phyloP scores from a whole-genome alignment of 1,284 basidiomycete species.

The Fistulinella cinereoalba region DNA sequence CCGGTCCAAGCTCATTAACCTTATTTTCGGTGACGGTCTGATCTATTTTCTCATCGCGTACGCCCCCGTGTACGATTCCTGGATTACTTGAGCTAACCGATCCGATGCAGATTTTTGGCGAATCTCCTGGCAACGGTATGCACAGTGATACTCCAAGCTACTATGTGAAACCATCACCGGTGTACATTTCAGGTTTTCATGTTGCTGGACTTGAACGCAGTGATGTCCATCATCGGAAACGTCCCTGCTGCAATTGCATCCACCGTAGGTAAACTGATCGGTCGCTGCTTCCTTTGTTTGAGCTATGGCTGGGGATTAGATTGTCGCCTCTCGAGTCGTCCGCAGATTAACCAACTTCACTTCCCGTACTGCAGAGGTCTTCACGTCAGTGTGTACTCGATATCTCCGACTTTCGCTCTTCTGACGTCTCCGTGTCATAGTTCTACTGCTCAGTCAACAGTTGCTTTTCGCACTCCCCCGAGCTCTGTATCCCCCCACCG shows the following conservation, averaged over 20 bases:
- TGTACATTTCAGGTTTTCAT: constrained; percentile 54
- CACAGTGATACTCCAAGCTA: neutral
- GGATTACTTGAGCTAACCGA: neutral
- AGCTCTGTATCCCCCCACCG: constrained; percentile 30
- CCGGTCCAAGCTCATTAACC: constrained; percentile 55
- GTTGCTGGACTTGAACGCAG: constrained; percentile 65
- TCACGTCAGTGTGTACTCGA: constrained; percentile 43
- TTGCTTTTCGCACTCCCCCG: constrained; percentile 37
- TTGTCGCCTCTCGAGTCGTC: constrained; percentile 68
- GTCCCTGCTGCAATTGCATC: constrained; percentile 69
- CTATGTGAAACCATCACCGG: neutral
- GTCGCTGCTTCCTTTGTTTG: fast-evolving
- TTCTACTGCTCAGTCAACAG: constrained; percentile 35
- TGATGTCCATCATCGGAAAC: constrained; percentile 74
- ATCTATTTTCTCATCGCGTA: constrained; percentile 74
- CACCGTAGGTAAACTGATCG: constrained; percentile 43
- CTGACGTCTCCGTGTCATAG: constrained; percentile 18
- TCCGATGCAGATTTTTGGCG: constrained; percentile 48
- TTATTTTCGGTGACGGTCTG: constrained; percentile 69
- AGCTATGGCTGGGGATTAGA: constrained; percentile 55
- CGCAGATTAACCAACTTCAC: constrained; percentile 63
- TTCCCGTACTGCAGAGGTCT: constrained; percentile 49
- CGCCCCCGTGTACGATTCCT: constrained; percentile 30
- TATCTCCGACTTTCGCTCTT: neutral
- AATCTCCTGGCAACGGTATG: constrained; percentile 65